Base-by-base conservation (phyloP, 139 green algal species). In the Micromonas pusilla region DNA sequence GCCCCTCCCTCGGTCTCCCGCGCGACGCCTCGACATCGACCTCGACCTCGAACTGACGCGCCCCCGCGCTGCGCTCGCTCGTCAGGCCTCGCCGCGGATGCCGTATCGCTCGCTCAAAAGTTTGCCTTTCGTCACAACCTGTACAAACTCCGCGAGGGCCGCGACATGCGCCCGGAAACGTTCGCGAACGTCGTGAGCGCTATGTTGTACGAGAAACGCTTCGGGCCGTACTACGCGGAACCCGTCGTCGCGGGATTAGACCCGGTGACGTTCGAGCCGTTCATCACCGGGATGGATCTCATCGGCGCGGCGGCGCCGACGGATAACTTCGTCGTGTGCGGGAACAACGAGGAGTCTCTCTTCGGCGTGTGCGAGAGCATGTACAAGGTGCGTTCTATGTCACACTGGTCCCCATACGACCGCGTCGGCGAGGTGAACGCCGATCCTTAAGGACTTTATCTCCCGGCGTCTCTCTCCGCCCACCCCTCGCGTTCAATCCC, bases 331-430 rank as follows among this genome's bases (percentile, higher is more conserved):
- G 97, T 97, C 84, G 88, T 99, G 19, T 83, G 87, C 2, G 86
- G 83, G n/a, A 97, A 94, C 0, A 91, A 92, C 6, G 85, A 86
- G 9, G 94, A 98, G 79, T 95, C 91, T 2, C 84, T 99, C 77
- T 93, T 93, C 65, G 96, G 96, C 81, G 95, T 97, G 83, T 98
- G 94, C 85, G 96, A 99, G 84, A 93, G 86, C 23, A 92, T 97
- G 80, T 98, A 91, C 87, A 80, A 85, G n/a, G n/a, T n/a, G n/a
- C n/a, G n/a, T n/a, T n/a, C n/a, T n/a, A n/a, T n/a, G n/a, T n/a
- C n/a, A n/a, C n/a, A n/a, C n/a, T n/a, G n/a, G n/a, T n/a, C n/a
- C n/a, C n/a, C n/a, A n/a, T n/a, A n/a, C n/a, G n/a, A n/a, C n/a
- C n/a, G n/a, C n/a, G n/a, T n/a, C n/a, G n/a, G n/a, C n/a, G n/a